Percentiles rank a stretch among this genome's conserved stretches.
These are phyloP conservation scores for Micractinium conductrix DNA, from an alignment of 139 green algal genomes.

Conservation along the genomic window DNA sequence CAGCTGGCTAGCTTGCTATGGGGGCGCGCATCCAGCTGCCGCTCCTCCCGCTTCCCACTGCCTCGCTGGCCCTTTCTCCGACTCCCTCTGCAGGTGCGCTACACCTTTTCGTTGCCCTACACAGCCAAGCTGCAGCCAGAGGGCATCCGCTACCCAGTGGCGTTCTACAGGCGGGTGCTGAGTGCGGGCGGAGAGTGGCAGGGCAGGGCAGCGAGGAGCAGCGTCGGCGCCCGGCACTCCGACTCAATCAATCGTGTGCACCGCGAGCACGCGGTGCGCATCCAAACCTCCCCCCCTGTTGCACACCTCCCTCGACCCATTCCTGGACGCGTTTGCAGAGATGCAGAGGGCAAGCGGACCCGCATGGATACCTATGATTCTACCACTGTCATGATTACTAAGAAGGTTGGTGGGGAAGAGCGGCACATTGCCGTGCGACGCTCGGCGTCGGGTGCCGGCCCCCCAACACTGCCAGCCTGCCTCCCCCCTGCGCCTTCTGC, in stretches of 20 bases:
- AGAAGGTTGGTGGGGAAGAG: neutral
- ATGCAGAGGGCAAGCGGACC: neutral
- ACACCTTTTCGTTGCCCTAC: conserved; percentile 44
- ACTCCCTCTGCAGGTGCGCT: conserved; percentile 5
- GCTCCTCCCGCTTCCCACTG: neutral
- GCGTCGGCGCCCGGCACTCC: too few species aligned
- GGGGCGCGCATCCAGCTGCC: neutral
- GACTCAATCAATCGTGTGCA: too few species aligned
- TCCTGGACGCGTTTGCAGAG: neutral
- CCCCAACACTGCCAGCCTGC: too few species aligned
- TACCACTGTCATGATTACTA: conserved; percentile 36
- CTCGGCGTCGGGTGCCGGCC: too few species aligned
- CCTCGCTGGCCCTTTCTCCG: neutral
- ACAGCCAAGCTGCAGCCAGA: conserved; percentile 29
- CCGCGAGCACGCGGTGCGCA: too few species aligned
- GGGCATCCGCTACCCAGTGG: conserved; percentile 34
- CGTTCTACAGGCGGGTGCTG: conserved; percentile 22
- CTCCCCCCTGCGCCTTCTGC: too few species aligned
- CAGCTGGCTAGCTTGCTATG: neutral
- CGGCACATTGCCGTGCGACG: too few species aligned
- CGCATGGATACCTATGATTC: conserved; percentile 35
- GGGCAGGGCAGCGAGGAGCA: too few species aligned
- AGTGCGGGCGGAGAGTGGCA: too few species aligned
- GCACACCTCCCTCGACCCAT: too few species aligned
- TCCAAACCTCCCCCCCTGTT: too few species aligned